phyloP scores from a whole-genome alignment of 1,284 basidiomycete species.

The Tylopilus orsonianus region DNA sequence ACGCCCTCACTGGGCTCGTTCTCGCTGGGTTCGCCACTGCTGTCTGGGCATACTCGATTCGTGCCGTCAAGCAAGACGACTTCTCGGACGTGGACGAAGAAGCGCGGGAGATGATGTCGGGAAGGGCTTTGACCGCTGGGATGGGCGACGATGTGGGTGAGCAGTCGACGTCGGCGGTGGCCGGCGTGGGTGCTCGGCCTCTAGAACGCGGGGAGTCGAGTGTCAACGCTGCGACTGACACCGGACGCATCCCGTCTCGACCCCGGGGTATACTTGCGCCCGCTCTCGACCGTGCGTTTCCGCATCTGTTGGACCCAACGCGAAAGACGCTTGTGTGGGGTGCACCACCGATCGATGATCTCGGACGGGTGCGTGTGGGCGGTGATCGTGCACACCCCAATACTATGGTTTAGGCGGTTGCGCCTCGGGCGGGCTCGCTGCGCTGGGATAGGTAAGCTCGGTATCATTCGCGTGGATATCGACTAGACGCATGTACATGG shows the following conservation, averaged over 20 bases:
- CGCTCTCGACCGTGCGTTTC: slow-evolving; percentile 45
- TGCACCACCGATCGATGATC: slow-evolving; percentile 63
- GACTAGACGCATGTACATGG: not conserved
- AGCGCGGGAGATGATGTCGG: slow-evolving; percentile 50
- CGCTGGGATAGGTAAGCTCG: not conserved
- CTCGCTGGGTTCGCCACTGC: slow-evolving; percentile 79
- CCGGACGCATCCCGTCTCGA: slow-evolving; percentile 1
- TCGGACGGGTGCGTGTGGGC: slow-evolving; percentile 42
- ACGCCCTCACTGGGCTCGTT: slow-evolving; percentile 74
- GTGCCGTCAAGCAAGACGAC: slow-evolving; percentile 90
- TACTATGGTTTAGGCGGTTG: no score
- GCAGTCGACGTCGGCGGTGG: no score
- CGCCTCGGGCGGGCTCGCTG: no score
- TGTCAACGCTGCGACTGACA: no score
- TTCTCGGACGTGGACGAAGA: slow-evolving; percentile 85
- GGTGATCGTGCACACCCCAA: no score
- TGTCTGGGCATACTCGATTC: slow-evolving; percentile 92
- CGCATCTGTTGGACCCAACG: slow-evolving; percentile 54
- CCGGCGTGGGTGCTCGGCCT: no score
- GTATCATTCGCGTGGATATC: not conserved
- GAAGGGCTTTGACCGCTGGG: not conserved
- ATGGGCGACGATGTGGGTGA: not conserved
- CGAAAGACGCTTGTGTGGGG: slow-evolving; percentile 65
- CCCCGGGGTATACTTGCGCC: slow-evolving; percentile 46
- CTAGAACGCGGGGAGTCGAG: no score